Evolutionary conservation across 345 rosid genomes (phyloP).

Genomic region (Salix brachista): DNA sequence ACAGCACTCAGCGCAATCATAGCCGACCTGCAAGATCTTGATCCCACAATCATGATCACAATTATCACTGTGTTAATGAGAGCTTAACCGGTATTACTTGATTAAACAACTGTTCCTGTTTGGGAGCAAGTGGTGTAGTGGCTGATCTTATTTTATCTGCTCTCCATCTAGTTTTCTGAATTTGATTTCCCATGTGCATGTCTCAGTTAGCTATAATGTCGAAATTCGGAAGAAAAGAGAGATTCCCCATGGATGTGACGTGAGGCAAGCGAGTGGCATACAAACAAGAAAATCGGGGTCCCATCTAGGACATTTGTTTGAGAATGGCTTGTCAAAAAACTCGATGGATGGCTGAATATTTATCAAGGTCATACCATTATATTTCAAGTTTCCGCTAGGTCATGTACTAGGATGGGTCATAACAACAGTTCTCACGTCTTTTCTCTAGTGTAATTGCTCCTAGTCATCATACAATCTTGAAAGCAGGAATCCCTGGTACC

Average conservation of each 20-base stretch:
- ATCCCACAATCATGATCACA: slow-evolving; percentile 49
- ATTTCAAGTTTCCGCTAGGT: neutral
- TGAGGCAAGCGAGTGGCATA: slow-evolving; percentile 18
- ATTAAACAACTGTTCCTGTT: neutral
- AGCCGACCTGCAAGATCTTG: slow-evolving; percentile 64
- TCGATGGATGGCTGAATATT: neutral
- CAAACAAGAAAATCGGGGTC: slow-evolving; percentile 15
- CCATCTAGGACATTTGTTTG: neutral
- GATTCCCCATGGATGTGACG: slow-evolving; percentile 11
- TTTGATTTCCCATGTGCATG: slow-evolving; percentile 36
- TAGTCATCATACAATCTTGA: neutral
- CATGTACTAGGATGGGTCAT: slow-evolving; percentile 12
- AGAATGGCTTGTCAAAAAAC: neutral
- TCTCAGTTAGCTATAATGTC: slow-evolving; percentile 15
- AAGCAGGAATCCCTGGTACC: no score
- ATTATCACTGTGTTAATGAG: slow-evolving; percentile 12
- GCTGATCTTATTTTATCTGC: slow-evolving; percentile 18
- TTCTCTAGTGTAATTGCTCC: neutral
- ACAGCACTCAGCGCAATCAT: slow-evolving; percentile 58
- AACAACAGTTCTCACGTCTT: slow-evolving; percentile 3
- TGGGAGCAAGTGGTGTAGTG: slow-evolving; percentile 2
- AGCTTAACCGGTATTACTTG: neutral
- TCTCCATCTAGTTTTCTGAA: slow-evolving; percentile 1
- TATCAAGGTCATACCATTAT: neutral
- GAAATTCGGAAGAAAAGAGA: slow-evolving; percentile 1